Percentiles rank a stretch among this genome's conserved stretches.
Evolutionary conservation across 768 basidiomycete species (phyloP).

Genomic region (Lactifluus pinguis): DNA sequence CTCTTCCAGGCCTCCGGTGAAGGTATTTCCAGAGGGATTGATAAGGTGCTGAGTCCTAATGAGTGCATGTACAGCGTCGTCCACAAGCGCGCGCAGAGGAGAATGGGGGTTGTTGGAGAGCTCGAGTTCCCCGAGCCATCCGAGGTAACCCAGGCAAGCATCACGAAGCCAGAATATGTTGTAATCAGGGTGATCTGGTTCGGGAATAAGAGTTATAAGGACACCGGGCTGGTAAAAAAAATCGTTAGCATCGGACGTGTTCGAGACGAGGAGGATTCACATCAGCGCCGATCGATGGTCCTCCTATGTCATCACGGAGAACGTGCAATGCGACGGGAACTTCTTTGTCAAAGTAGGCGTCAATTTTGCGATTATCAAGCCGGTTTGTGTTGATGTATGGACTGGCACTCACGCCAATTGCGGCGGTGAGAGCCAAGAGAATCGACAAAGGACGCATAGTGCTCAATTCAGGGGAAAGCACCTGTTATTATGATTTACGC

Average conservation of each 20-base stretch:
- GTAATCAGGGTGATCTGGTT: constrained; percentile 1
- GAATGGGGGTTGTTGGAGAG: background rate
- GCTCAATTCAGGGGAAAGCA: background rate
- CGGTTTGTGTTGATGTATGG: background rate
- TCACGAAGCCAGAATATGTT: constrained; percentile 11
- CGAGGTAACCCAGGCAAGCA: background rate
- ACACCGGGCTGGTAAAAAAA: constrained; percentile 7
- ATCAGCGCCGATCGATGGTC: constrained; percentile 2
- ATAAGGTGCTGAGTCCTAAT: constrained; percentile 7
- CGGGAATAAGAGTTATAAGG: background rate
- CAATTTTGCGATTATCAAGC: background rate
- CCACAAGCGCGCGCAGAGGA: constrained; percentile 1
- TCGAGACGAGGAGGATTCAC: background rate
- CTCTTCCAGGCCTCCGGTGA: constrained; percentile 7
- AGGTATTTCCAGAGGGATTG: background rate
- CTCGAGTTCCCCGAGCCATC: constrained; percentile 5
- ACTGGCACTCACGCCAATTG: background rate
- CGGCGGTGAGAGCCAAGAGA: background rate
- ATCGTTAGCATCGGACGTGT: background rate
- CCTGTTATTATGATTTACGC: background rate
- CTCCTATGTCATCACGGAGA: background rate
- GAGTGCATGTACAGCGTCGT: constrained; percentile 1
- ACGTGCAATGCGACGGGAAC: constrained; percentile 1
- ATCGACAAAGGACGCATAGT: background rate
- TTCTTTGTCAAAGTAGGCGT: background rate